Percentiles rank a stretch among this genome's conserved stretches.
Evolutionary conservation across 768 basidiomycete genomes (phyloP).

Genomic region (Tephrocybe rancida): DNA sequence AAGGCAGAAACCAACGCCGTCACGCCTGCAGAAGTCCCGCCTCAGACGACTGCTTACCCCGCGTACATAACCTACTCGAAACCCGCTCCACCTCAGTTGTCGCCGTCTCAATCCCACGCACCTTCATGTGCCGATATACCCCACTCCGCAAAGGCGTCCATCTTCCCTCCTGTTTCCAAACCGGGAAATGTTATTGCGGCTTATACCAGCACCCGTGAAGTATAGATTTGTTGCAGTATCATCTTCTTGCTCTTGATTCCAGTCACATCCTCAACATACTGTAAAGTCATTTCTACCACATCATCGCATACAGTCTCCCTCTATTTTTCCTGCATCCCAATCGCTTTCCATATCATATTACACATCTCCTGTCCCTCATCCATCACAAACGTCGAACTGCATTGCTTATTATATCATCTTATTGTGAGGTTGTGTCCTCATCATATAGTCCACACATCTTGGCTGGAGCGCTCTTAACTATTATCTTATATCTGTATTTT

Average conservation of each 20-base stretch:
- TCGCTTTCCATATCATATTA: not conserved
- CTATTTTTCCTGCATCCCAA: not conserved
- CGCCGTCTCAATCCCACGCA: not conserved
- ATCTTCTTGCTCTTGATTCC: not conserved
- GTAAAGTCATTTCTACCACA: not conserved
- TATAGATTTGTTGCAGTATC: not conserved
- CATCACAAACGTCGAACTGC: not conserved
- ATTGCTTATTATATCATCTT: not conserved
- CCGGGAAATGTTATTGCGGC: not conserved
- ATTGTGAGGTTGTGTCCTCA: not conserved
- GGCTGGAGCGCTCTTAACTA: too few species aligned
- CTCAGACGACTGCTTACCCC: conserved; percentile 1
- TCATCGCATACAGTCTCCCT: not conserved
- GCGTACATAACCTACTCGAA: conserved; percentile 15
- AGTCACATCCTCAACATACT: not conserved
- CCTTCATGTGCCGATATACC: not conserved
- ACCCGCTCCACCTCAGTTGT: not conserved
- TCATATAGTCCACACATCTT: too few species aligned
- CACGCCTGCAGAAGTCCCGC: not conserved
- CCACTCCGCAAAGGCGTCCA: not conserved
- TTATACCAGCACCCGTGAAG: not conserved
- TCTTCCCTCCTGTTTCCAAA: not conserved
- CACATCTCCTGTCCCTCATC: not conserved
- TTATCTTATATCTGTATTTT: too few species aligned
- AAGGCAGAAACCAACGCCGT: not conserved